A percentile compares a stretch with the other conserved stretches of the same genome.
phyloP scores from a whole-genome alignment of 2,329 filamentous ascomycete species.

The Exserohilum rostratum region DNA sequence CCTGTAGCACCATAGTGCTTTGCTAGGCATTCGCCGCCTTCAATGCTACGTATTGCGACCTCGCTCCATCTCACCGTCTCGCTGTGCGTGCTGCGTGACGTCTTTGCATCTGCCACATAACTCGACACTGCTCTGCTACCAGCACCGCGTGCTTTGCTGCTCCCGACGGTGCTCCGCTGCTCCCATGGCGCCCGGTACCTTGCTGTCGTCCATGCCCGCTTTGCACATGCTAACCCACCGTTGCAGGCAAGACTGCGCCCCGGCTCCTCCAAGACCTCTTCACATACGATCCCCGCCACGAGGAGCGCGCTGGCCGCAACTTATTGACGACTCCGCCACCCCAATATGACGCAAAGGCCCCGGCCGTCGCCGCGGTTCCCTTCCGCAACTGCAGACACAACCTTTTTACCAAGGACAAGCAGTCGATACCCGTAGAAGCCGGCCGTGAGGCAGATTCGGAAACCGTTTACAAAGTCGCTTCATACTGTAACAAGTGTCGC shows the following conservation, averaged over 20 bases:
- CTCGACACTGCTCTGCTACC: no score
- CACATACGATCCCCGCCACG: slow-evolving; percentile 57
- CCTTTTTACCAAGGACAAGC: slow-evolving; percentile 62
- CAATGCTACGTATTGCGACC: slow-evolving; percentile 12
- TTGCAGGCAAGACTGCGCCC: slow-evolving; percentile 57
- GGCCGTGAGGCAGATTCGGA: slow-evolving; percentile 48
- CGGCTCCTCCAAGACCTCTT: slow-evolving; percentile 59
- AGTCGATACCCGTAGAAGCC: slow-evolving; percentile 57
- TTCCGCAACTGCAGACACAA: slow-evolving; percentile 62
- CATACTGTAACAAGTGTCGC: slow-evolving; percentile 67
- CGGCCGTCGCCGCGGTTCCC: slow-evolving; percentile 45
- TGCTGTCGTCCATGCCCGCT: slow-evolving; percentile 2
- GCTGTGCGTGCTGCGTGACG: slow-evolving; percentile 9
- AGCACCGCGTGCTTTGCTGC: no score
- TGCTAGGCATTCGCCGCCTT: slow-evolving; percentile 24
- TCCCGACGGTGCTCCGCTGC: slow-evolving; percentile 1
- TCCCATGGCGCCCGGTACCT: slow-evolving; percentile 33
- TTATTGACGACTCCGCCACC: slow-evolving; percentile 65
- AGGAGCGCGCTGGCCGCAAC: slow-evolving; percentile 56
- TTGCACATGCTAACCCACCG: slow-evolving; percentile 16
- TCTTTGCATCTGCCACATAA: not conserved
- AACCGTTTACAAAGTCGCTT: slow-evolving; percentile 62
- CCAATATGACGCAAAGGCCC: slow-evolving; percentile 51
- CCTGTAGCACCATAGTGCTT: slow-evolving; percentile 4
- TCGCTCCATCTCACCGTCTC: slow-evolving; percentile 10